Base-by-base conservation (phyloP, 2,329 filamentous ascomycete species). In the Blastomyces parvus region DNA sequence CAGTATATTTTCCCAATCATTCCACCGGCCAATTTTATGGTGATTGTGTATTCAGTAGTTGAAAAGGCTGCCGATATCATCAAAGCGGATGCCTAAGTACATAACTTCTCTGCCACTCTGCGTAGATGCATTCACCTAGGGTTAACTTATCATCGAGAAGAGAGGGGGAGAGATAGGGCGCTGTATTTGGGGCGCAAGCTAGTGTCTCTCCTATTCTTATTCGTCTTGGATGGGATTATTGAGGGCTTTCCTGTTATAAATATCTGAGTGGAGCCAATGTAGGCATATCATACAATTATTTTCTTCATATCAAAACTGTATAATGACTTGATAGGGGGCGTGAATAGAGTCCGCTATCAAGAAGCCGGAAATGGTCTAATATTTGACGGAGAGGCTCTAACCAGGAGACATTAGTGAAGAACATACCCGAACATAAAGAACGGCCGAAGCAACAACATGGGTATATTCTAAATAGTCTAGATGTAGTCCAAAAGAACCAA, bases 31-130 rank as follows among this genome's bases (percentile, higher is more conserved):
- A 69, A 74, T 64, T 63, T 70, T 2, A 64, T 63, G 62, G 68
- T 64, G 36, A 71, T 70, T 2, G 46, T 74, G 0, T 74, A 75
- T 60, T 71, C 68, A 13, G 67, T 74, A 48, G 71, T 71, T 2
- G 71, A 74, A 55, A 68, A 63, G 59, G 70, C 69, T 11, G 67
- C 72, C 3, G 72, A 75, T 60, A 7, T 73, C 38, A 74, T 75
- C 56, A 74, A 74, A 62, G 62, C 68, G 66, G 40, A 50, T 53
- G 17, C 46, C 22, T 44, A 44, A 38, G 22, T 25, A 5, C 13
- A n/a, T n/a, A n/a, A n/a, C 13, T 52, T 22, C 2, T 52, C 13
- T 52, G 22, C 17, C 22, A 27, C 48, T 27, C 4, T 13, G 4
- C 2, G 8, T 11, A 48, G 44, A 22, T 13, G 44, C 22, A 19